Evolutionary conservation across 148 eudicot species (phyloP), one percentile per base, ranked within the genome.

Genomic region (Polygonum aviculare): DNA sequence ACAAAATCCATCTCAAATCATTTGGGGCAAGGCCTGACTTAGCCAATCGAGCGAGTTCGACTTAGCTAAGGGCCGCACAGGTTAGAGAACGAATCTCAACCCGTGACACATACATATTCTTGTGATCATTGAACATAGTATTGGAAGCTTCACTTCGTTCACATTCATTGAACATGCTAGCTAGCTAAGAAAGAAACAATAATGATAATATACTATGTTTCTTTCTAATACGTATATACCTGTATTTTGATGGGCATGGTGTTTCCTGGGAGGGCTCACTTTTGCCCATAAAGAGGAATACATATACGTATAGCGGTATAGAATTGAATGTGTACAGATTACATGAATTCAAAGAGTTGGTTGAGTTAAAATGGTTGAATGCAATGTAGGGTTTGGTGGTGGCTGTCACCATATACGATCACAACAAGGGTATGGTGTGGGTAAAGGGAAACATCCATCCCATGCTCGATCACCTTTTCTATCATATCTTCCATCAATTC

Each of bases 191-290:
- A 12, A 51, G n/a, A 51, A 15, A 7, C 55, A 26, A 26, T 26
- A 0, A 26, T 26, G 31, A 26, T 26, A 26, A 26, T 26, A 26
- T 26, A 26, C 31, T 26, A 26, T 26, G 31, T 26, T 26, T 26
- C 31, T 26, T 26, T 26, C 1, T 26, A 26, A 26, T 26, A 26
- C 31, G 31, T 26, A 1, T 26, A 44, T 44, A 44, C 47, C 9
- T 44, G 47, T 44, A 44, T 44, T 44, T 44, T 44, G 31, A 44
- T 44, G 47, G 47, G 47, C 47, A 7, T 54, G 35, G 36, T 67
- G 72, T 36, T 67, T 67, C 72, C 72, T 67, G 19, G 41, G 72
- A 67, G 72, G 72, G 44, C 45, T 67, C 72, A 67, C 72, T 38
- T 67, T 38, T 36, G 72, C 72, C 72, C 72, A 67, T 67, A 15